Base-by-base conservation (phyloP, 768 basidiomycete genomes). In the Omphalotus guepiniiformis region DNA sequence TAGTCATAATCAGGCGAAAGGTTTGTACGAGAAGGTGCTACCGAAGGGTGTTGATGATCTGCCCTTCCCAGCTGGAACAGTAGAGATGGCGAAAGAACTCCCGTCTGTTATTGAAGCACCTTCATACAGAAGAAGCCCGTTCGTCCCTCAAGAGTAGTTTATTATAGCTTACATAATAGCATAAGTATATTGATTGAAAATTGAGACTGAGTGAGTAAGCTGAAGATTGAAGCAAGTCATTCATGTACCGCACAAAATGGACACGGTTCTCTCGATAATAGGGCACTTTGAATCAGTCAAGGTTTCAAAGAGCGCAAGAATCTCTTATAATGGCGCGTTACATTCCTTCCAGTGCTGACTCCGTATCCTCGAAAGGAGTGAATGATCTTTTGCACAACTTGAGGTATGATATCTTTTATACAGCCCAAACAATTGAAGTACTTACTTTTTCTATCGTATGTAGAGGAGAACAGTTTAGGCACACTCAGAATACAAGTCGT, bases 1-100 rank as follows among this genome's bases (percentile, higher is more conserved):
- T 3, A 73, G 67, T 47, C 79, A 80, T 55, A 82, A 86, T 54
- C 79, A 85, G 54, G 77, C 76, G 18, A 82, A 84, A 56, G 86
- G 86, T 13, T 62, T 84, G 53, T 81, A 83, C 55, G 83, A 90
- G 58, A 82, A 87, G 60, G 78, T 88, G 40, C 67, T 93, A 3
- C 88, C 90, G 4, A 88, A 83, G 58, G 87, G 90, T 35, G 81
- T 99, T 13, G 79, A 80, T 50, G 81, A 83, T 53, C 69, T 99
- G 47, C 95, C 95, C 8, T 93, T 95, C 75, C 95, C 95, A 2
- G 93, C 90, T 25, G 95, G 90, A 21, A 93, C 88, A 5, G 73
- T 69, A 40, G 82, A 89, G 61, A 68, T 89, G 66, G 92, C 87
- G 15, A 79, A 72, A 64, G 63, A 50, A 26, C 72, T 88, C 15